Evolutionary conservation across 768 basidiomycete genomes (phyloP), one percentile per base, ranked within the genome.

Genomic region (Mycena leptocephala): DNA sequence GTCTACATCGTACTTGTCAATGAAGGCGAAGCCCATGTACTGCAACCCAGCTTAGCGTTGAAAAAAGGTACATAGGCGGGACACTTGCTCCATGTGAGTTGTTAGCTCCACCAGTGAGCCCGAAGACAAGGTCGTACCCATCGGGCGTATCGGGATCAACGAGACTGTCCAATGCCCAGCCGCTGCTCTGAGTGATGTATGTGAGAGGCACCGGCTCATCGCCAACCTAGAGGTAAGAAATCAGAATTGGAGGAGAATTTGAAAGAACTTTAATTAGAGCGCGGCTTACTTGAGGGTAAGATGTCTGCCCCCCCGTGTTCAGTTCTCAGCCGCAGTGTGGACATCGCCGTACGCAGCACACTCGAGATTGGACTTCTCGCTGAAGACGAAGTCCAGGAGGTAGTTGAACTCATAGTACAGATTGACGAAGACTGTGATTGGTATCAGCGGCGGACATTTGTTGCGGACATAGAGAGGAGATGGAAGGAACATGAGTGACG

Each of bases 371-470:
- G n/a, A n/a, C n/a, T n/a, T n/a, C n/a, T n/a, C n/a, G n/a, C n/a
- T n/a, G n/a, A n/a, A n/a, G n/a, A n/a, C n/a, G n/a, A n/a, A n/a
- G 69, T 88, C 88, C 30, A 88, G 82, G 8, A 86, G 82, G 75
- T 89, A 89, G 80, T 89, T 90, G 81, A 80, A 85, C 69, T 90
- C 89, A 80, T 90, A 26, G 69, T 85, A 90, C 26, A 90, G 65
- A 77, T 90, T 90, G 13, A 84, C 89, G 72, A 89, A 89, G 2
- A 88, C 89, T 90, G 18, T 11, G 28, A 8, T 22, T 20, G 33
- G 18, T n/a, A 32, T 58, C 56, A 58, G 56, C 37, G 55, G 37
- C 37, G 37, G 8, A 39, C n/a, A n/a, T n/a, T n/a, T n/a, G 37
- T 39, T 39, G 37, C 37, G 37, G n/a, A n/a, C n/a, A 39, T 39